phyloP scores from a whole-genome alignment of 148 eudicot species.

The Silene latifolia region DNA sequence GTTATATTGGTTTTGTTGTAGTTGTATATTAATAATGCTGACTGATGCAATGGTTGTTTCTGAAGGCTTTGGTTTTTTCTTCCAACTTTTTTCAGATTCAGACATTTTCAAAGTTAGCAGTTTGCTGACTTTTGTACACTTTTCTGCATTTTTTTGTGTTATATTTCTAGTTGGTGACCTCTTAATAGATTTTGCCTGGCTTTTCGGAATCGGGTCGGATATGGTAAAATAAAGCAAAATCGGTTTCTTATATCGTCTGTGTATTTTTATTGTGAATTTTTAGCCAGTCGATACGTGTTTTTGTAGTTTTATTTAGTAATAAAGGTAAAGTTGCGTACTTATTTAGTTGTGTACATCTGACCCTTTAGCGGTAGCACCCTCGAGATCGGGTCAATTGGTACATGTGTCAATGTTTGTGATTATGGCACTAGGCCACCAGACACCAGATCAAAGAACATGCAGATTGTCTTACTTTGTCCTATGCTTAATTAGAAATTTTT shows the following conservation, averaged over 20 bases:
- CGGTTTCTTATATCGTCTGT: not conserved
- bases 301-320: too few species aligned
- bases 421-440: constrained; percentile 11
- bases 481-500: too few species aligned
- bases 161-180: constrained; percentile 3
- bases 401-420: not conserved
- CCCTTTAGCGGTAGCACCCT: not conserved
- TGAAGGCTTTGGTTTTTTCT: not conserved
- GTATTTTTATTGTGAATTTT: too few species aligned
- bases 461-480: constrained; percentile 11
- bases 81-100: not conserved
- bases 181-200: not conserved
- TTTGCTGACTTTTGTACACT: constrained; percentile 24
- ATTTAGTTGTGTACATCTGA: not conserved
- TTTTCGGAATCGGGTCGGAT: not conserved
- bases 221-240: not conserved
- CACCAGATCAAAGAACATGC: constrained; percentile 21
- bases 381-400: not conserved
- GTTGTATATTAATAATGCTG: constrained; percentile 3
- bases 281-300: too few species aligned
- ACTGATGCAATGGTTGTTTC: constrained; percentile 18
- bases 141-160: too few species aligned
- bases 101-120: constrained; percentile 34
- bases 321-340: not conserved
- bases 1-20: constrained; percentile 25